Evolutionary conservation across 1,139 yeast genomes (phyloP).

Genomic region (Casaregolazyma lundiana): DNA sequence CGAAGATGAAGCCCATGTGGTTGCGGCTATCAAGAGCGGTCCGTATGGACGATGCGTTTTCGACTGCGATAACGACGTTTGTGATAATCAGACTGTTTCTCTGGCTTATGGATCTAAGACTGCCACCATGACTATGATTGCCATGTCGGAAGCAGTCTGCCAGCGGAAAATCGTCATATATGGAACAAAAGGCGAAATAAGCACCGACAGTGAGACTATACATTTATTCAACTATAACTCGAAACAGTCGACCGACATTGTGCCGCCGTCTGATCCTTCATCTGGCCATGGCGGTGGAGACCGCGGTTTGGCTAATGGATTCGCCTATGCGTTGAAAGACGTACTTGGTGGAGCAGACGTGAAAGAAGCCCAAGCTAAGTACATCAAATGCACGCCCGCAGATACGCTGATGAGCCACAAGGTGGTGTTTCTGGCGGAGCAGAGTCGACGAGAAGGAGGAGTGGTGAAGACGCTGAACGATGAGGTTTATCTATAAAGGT

Average conservation of each 20-base stretch:
- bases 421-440: constrained; percentile 29
- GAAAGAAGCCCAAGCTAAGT: constrained; percentile 18
- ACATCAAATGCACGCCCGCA: constrained; percentile 26
- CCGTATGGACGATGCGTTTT: constrained; percentile 27
- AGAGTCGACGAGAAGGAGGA: constrained; percentile 21
- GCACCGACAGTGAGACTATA: constrained; percentile 25
- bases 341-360: constrained; percentile 18
- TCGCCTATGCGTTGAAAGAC: constrained; percentile 24
- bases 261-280: constrained; percentile 18
- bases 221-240: constrained; percentile 24
- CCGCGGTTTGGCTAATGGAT: constrained; percentile 25
- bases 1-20: constrained; percentile 24
- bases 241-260: constrained; percentile 15
- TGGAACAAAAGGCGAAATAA: constrained; percentile 28
- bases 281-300: constrained; percentile 32
- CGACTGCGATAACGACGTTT: constrained; percentile 28
- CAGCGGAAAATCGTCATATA: constrained; percentile 25
- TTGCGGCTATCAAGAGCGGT: constrained; percentile 22
- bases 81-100: constrained; percentile 27
- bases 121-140: constrained; percentile 31
- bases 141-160: constrained; percentile 26
- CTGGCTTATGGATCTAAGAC: constrained; percentile 26
- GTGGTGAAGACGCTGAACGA: constrained; percentile 17
- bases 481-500: constrained; percentile 10
- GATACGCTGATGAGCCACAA: constrained; percentile 25